Evolutionary conservation across 1,284 basidiomycete species (phyloP).

Genomic region (Kalmanozyma brasiliensis): DNA sequence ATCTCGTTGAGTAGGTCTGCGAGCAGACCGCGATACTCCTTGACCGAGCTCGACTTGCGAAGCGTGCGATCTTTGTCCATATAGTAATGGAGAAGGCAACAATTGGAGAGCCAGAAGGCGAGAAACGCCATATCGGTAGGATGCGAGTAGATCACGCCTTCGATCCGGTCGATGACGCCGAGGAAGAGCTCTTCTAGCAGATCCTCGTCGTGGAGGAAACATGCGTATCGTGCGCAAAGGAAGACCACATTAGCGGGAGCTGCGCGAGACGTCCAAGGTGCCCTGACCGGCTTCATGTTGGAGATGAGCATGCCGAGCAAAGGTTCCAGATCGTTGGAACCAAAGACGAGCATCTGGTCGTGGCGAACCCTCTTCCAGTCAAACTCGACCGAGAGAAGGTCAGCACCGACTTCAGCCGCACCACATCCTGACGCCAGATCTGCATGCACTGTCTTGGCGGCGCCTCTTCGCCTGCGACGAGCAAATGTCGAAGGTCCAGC

Average conservation of each 20-base stretch:
- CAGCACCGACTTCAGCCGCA: constrained; percentile 56
- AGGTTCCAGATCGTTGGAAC: constrained; percentile 78
- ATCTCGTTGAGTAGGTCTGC: constrained; percentile 84
- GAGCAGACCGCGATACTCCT: constrained; percentile 48
- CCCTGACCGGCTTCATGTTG: constrained; percentile 74
- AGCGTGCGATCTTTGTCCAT: constrained; percentile 73
- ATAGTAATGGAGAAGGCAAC: constrained; percentile 87
- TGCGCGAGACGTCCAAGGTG: constrained; percentile 66
- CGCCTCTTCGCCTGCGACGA: constrained; percentile 30
- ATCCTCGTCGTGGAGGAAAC: constrained; percentile 69
- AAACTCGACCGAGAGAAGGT: constrained; percentile 55
- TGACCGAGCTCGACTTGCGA: constrained; percentile 23
- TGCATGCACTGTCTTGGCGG: constrained; percentile 27
- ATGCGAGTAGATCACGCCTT: constrained; percentile 80
- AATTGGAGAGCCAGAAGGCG: constrained; percentile 94
- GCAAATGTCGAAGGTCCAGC: constrained; percentile 24
- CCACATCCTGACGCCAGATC: constrained; percentile 58
- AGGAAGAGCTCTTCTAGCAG: constrained; percentile 88
- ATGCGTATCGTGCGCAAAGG: constrained; percentile 77
- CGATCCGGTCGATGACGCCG: constrained; percentile 88
- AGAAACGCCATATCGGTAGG: constrained; percentile 83
- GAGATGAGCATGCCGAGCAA: constrained; percentile 82
- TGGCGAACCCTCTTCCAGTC: constrained; percentile 50
- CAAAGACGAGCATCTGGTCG: constrained; percentile 84
- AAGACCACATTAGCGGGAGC: constrained; percentile 69